Conservation (phyloP, 305 asterid species). For the Stenogyne calaminthoides region DNA sequence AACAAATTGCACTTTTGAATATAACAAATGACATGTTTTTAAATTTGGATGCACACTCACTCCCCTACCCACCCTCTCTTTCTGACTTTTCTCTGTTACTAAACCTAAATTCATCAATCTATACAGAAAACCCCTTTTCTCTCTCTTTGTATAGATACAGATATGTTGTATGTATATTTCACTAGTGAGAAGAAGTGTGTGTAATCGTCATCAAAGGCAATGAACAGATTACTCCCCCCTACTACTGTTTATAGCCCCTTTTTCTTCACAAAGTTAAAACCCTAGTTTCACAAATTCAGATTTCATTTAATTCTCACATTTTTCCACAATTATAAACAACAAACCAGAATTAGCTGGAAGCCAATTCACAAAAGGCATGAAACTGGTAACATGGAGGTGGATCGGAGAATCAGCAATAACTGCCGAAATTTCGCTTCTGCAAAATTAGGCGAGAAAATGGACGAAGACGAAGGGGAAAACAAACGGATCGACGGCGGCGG, state of each 20-base stretch:
- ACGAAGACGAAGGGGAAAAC: slow-evolving; percentile 43
- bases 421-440: slow-evolving; percentile 37
- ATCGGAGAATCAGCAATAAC: slow-evolving; percentile 48
- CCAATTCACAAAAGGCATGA: slow-evolving; percentile 51
- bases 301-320: neutral
- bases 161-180: slow-evolving; percentile 21
- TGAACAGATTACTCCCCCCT: slow-evolving; percentile 6
- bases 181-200: neutral
- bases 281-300: slow-evolving; percentile 39
- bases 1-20: too few relatives aligned
- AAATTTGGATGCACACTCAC: too few relatives aligned
- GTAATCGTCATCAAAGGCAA: neutral
- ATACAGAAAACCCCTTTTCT: neutral
- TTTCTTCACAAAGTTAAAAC: slow-evolving; percentile 23
- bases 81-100: slow-evolving; percentile 4
- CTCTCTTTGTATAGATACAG: neutral
- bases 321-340: neutral
- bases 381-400: slow-evolving; percentile 63
- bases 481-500: slow-evolving; percentile 32
- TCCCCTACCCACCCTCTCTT: neutral
- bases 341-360: neutral
- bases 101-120: neutral
- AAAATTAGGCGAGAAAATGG: slow-evolving; percentile 42
- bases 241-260: slow-evolving; percentile 27
- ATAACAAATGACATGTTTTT: too few relatives aligned